Base-by-base conservation (phyloP, 108 stramenopile genomes). In the Schizochytrium sp. region DNA sequence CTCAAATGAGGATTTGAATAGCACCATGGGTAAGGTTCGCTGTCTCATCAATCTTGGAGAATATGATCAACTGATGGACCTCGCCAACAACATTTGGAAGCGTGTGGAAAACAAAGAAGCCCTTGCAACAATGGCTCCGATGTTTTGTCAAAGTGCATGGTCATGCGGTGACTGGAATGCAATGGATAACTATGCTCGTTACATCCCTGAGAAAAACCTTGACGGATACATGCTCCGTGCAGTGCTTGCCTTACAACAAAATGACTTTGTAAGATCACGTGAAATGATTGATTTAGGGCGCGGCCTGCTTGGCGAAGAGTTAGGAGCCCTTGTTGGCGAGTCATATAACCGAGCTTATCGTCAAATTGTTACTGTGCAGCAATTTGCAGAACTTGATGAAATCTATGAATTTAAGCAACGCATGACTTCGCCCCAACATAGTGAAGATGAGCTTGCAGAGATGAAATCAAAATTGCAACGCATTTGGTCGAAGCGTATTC, bases 1-100 rank as follows among this genome's bases (percentile, higher is more conserved):
- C 28, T 97, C 3, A n/a, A 40, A 41, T 8, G 42, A 89, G 8
- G 49, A 72, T 17, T 72, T 89, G 49, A 56, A 42, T 5, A 50
- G 88, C 50, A 46, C 88, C 42, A 57, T 89, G 73, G 89, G 99
- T 8, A 96, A 95, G 61, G 97, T 99, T 95, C 92, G 96, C 72
- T 99, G 99, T 90, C 92, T 98, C 41, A 96, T 97, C 90, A 97
- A 98, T 2, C 91, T 97, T 53, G 98, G 99, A 1, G 96, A 97
- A 72, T 99, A 98, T 98, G 91, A 93, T 42, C 91, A 93, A 46
- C 96, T 98, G 2, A 93, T 97, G 45, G 92, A 96, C 50, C 91
- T 98, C 46, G 96, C 96, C n/a, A 91, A 94, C 47, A 90, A 92
- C 41, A 95, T 94, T 87, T 96, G 96, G 95, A 42, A 44, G 40